phyloP scores from a whole-genome alignment of 805 yeast genomes.

The Jamesozyma lodderae region DNA sequence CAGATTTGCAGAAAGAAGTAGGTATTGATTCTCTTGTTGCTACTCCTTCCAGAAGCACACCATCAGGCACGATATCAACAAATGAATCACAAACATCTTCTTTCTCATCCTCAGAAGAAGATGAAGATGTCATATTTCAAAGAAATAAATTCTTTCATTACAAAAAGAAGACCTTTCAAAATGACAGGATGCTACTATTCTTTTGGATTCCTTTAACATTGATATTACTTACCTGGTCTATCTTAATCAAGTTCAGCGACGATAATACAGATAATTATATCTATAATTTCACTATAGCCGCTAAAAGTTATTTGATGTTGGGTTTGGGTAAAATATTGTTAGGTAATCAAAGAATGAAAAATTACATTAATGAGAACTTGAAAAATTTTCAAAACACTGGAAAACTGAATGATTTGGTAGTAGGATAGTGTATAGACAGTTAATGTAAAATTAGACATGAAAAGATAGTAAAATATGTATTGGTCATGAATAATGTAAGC shows the following conservation, averaged over 20 bases:
- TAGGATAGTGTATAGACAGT: too few species aligned
- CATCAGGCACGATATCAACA: neutral
- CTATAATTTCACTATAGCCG: constrained; percentile 22
- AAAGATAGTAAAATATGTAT: too few species aligned
- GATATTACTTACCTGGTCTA: constrained; percentile 41
- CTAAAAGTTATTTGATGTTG: constrained; percentile 35
- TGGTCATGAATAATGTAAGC: too few species aligned
- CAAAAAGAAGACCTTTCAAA: constrained; percentile 40
- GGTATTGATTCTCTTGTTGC: constrained; percentile 1
- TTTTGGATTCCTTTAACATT: constrained; percentile 83
- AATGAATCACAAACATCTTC: neutral
- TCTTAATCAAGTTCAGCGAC: constrained; percentile 32
- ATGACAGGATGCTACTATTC: constrained; percentile 77
- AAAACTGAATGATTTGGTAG: constrained; percentile 8
- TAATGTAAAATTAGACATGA: too few species aligned
- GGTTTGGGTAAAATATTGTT: constrained; percentile 41
- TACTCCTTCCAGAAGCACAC: too few species aligned
- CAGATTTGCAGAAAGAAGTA: neutral
- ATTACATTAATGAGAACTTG: constrained; percentile 32
- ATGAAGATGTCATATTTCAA: constrained; percentile 30
- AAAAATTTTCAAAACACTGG: constrained; percentile 23
- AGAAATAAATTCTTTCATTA: constrained; percentile 34
- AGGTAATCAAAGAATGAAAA: constrained; percentile 43
- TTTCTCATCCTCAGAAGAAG: constrained; percentile 22
- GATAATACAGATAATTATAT: constrained; percentile 26